Conservation (phyloP, 306 rosid genomes). For the Vigna radiata region DNA sequence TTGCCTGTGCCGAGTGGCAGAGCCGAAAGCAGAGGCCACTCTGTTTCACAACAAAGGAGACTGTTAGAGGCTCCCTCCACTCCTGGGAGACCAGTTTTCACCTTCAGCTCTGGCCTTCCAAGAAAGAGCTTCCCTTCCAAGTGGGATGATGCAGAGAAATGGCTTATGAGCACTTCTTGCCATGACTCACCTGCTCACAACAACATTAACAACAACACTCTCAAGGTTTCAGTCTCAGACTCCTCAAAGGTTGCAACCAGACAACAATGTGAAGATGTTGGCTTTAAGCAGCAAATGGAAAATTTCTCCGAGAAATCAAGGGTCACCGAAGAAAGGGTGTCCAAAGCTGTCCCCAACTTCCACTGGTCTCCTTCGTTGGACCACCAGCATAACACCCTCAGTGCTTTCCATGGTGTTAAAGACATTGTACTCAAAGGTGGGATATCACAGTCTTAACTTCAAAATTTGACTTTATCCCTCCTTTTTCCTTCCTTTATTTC, state of each 20-base stretch:
- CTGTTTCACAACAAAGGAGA: slow-evolving; percentile 60
- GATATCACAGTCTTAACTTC: slow-evolving; percentile 47
- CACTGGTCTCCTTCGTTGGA: slow-evolving; percentile 60
- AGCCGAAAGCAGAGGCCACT: slow-evolving; percentile 53
- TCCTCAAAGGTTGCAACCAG: slow-evolving; percentile 52
- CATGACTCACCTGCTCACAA: slow-evolving; percentile 88
- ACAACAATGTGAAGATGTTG: slow-evolving; percentile 48
- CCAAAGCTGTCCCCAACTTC: slow-evolving; percentile 61
- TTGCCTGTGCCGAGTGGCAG: slow-evolving; percentile 63
- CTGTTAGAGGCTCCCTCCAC: slow-evolving; percentile 79
- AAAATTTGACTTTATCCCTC: slow-evolving; percentile 33
- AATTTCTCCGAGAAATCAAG: slow-evolving; percentile 69
- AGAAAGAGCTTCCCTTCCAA: slow-evolving; percentile 89
- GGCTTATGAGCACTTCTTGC: slow-evolving; percentile 86
- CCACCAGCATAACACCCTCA: slow-evolving; percentile 59
- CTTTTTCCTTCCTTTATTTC: not conserved
- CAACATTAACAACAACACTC: slow-evolving; percentile 24
- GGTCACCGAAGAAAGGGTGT: slow-evolving; percentile 66
- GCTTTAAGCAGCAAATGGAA: slow-evolving; percentile 63
- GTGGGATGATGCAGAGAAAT: slow-evolving; percentile 99
- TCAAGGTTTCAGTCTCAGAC: slow-evolving; percentile 58
- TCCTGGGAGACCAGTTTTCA: slow-evolving; percentile 91
- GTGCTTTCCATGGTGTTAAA: slow-evolving; percentile 58
- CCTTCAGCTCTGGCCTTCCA: slow-evolving; percentile 65
- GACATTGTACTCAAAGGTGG: slow-evolving; percentile 85